Evolutionary conservation across 2,329 filamentous ascomycete genomes (phyloP), one percentile per base, ranked within the genome.

Genomic region (Penicillium sp.): DNA sequence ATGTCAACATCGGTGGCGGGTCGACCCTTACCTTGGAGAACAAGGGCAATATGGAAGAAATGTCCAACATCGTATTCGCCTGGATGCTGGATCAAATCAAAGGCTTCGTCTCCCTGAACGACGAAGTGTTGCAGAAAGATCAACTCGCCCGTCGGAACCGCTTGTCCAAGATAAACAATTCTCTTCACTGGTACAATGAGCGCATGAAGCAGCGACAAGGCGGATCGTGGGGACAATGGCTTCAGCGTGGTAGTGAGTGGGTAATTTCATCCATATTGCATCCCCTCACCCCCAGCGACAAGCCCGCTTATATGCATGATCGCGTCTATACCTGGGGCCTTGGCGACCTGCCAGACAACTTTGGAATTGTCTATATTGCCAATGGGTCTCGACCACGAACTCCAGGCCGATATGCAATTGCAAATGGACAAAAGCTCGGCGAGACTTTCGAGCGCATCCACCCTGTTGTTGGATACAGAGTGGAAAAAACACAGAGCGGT

Each of bases 1-100:
- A 84, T 59, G 73, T 75, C 9, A 80, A 82, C 51, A 68, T 82
- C 3, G 81, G 81, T 3, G 81, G 81, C 21, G 77, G 79, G 0
- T 77, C 75, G 39, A 50, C 48, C 2, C 65, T 70, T n/a, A 63
- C 67, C 4, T 34, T 61, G 16, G 39, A 56, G 16, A 49, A 64
- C n/a, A 44, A 59, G 13, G 57, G 62, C 2, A 53, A 67, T 39
- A 58, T 66, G 58, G 64, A 67, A 41, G 58, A 63, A 22, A 64
- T 65, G 62, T 60, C 62, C 5, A 61, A 58, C 24, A 57, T 65
- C 21, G 50, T 58, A 6, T 62, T 61, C 32, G 43, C 56, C n/a
- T 65, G 62, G 62, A 64, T 65, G 62, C 32, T 64, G 7, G 62
- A 65, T 34, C 61, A 60, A 31, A 54, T 66, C 46, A 60, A 62